These are phyloP conservation scores for Schizochytrium sp. DNA, from an alignment of 108 stramenopile species.

Conservation along the genomic window DNA sequence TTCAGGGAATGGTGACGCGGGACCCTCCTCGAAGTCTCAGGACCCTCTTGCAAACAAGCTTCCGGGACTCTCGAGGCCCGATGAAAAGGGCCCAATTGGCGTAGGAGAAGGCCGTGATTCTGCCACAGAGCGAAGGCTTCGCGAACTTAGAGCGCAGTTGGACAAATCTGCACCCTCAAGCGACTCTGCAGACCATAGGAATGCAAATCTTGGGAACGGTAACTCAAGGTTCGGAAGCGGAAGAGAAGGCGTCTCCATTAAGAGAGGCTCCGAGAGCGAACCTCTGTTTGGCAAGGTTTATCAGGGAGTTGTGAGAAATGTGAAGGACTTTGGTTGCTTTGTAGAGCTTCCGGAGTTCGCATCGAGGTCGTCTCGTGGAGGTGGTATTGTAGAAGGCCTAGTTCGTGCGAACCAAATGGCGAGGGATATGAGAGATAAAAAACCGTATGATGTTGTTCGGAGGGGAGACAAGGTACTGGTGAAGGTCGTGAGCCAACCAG, in stretches of 20 bases:
- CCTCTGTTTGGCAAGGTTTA: constrained; percentile 85
- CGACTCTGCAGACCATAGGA: neutral
- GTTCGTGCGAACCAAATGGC: constrained; percentile 88
- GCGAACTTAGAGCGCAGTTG: neutral
- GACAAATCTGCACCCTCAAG: constrained; percentile 2
- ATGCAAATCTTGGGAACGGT: neutral
- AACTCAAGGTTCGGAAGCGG: neutral
- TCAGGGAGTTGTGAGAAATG: constrained; percentile 82
- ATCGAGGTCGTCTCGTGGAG: neutral
- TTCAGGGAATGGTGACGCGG: neutral
- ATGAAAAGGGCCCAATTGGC: neutral
- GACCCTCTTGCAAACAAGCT: neutral
- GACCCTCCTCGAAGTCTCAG: neutral
- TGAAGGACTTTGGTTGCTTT: constrained; percentile 91
- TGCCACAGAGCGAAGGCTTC: neutral
- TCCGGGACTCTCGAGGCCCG: neutral
- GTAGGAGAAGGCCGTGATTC: constrained; percentile 41
- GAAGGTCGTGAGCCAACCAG: constrained; percentile 86
- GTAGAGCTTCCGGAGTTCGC: constrained; percentile 78
- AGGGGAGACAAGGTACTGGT: constrained; percentile 85
- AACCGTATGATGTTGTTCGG: constrained; percentile 74
- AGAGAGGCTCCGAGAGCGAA: constrained; percentile 35
- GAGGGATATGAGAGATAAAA: constrained; percentile 72
- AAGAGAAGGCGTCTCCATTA: neutral
- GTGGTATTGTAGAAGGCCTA: constrained; percentile 79